Conservation (phyloP, 495 filamentous ascomycete species). For the Neurospora sp. region DNA sequence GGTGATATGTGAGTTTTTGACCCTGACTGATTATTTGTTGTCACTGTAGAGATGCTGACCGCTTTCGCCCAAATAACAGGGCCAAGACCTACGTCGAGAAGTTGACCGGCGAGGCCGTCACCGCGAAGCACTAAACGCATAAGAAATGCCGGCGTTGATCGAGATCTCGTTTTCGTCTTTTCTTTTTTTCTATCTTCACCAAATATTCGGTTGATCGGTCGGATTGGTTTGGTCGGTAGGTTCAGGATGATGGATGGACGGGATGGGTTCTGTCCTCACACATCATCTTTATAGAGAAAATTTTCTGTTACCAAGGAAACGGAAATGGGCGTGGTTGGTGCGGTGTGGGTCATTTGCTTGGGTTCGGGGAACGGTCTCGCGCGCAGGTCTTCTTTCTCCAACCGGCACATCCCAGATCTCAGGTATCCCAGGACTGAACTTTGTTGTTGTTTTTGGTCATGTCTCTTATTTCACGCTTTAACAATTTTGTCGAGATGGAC, state of each 20-base stretch:
- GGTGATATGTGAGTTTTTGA: constrained; percentile 80
- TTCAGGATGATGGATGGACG: neutral
- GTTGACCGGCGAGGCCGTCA: constrained; percentile 86
- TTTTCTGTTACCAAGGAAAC: neutral
- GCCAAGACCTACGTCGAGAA: constrained; percentile 97
- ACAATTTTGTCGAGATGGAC: neutral
- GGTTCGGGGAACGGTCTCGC: neutral
- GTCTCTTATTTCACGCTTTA: neutral
- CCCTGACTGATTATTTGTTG: neutral
- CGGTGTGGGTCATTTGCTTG: neutral
- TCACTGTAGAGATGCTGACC: constrained; percentile 3
- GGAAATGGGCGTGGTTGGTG: neutral
- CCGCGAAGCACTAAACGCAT: constrained; percentile 81
- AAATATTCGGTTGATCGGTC: constrained; percentile 1
- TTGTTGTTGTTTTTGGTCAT: neutral
- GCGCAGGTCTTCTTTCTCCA: neutral
- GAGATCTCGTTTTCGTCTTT: constrained; percentile 5
- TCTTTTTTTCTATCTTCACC: constrained; percentile 9
- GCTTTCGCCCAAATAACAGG: constrained; percentile 41
- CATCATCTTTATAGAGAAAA: neutral
- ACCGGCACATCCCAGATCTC: neutral
- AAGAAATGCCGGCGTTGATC: neutral
- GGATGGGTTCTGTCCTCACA: neutral
- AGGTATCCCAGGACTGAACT: neutral
- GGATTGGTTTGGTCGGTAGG: neutral